A percentile compares a stretch with the other conserved stretches of the same genome.
Conservation (phyloP, 2,329 filamentous ascomycete genomes). For the Waltergamsia citrina region DNA sequence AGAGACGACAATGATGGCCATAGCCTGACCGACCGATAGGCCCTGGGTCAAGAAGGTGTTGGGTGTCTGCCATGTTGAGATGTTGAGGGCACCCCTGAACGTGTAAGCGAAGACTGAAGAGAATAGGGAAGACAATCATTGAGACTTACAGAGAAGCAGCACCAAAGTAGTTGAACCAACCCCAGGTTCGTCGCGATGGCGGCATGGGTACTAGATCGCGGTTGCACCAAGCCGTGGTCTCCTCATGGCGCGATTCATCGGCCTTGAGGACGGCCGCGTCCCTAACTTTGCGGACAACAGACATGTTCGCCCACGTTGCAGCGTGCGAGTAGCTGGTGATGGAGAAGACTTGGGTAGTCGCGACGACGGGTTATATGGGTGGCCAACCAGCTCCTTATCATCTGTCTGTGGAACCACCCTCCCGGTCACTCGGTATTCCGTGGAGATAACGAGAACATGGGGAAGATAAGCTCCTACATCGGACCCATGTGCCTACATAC, state of each 20-base stretch:
- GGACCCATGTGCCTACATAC: too few species aligned
- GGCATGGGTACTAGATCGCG: conserved; percentile 29
- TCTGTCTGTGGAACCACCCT: too few species aligned
- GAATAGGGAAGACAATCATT: background rate
- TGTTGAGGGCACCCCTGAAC: conserved; percentile 5
- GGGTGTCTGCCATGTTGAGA: conserved; percentile 37
- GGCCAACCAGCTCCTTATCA: too few species aligned
- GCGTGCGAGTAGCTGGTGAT: too few species aligned
- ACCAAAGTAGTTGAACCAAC: conserved; percentile 33
- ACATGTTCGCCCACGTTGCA: conserved; percentile 1
- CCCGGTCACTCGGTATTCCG: too few species aligned
- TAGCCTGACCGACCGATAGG: conserved; percentile 34
- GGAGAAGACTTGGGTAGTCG: too few species aligned
- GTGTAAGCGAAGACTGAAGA: background rate
- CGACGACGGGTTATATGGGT: too few species aligned
- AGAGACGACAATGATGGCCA: conserved; percentile 35
- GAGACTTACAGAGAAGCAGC: conserved; percentile 25
- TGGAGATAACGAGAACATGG: too few species aligned
- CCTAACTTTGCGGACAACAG: conserved; percentile 12
- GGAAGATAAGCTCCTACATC: too few species aligned
- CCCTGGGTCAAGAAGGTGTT: conserved; percentile 35
- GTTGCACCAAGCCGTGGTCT: conserved; percentile 40
- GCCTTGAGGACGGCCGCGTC: conserved; percentile 24
- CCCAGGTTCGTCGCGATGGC: conserved; percentile 35
- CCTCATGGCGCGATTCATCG: conserved; percentile 29